Conservation (phyloP, 2,329 filamentous ascomycete species). For the Aureobasidium sp. region DNA sequence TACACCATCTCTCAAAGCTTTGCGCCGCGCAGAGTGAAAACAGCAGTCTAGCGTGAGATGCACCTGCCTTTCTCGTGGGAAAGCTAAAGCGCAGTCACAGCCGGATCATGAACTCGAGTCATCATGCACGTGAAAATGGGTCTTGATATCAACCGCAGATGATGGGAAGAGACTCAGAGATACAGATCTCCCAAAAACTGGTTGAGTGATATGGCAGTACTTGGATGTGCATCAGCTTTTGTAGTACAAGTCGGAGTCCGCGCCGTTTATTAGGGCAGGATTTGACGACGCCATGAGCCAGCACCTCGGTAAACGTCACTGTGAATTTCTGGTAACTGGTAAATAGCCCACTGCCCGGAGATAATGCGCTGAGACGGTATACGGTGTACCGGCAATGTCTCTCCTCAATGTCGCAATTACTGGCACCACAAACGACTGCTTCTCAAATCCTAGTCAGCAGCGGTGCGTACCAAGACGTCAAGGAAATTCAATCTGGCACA, state of each 20-base stretch:
- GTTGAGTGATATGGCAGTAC: background rate
- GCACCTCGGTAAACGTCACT: background rate
- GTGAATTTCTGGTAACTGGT: background rate
- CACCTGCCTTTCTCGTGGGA: background rate
- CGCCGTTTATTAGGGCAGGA: background rate
- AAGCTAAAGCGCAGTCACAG: background rate
- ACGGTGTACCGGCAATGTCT: background rate
- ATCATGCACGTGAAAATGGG: background rate
- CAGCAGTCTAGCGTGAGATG: background rate
- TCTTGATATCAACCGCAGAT: background rate
- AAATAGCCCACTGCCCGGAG: background rate
- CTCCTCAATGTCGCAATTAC: background rate
- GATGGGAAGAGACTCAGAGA: background rate
- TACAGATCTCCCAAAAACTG: no score
- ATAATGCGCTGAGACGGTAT: slow-evolving; percentile 1
- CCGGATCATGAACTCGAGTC: background rate
- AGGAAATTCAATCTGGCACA: background rate
- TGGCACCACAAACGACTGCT: background rate
- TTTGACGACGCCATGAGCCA: background rate
- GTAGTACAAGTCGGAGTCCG: background rate
- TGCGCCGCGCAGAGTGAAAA: slow-evolving; percentile 6
- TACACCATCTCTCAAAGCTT: background rate
- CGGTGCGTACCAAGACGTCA: background rate
- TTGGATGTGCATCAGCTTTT: background rate
- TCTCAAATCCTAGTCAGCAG: background rate